phyloP scores from a whole-genome alignment of 2,329 filamentous ascomycete species.

The Exserohilum turcica region DNA sequence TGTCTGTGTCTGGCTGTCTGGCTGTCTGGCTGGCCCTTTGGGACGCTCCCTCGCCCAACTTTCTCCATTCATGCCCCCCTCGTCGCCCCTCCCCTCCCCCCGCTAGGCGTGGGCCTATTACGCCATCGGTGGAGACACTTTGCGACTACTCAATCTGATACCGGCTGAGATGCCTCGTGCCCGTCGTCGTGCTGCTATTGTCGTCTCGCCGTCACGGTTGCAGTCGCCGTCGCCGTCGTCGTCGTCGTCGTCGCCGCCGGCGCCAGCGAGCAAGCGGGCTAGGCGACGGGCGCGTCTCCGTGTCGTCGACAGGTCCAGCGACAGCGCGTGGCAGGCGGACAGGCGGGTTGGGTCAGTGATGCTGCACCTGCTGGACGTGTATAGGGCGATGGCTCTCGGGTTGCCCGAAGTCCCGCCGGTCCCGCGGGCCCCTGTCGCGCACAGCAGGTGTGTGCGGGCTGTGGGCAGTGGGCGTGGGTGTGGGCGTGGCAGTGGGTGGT shows the following conservation, averaged over 20 bases:
- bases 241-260: background rate
- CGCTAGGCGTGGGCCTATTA: slow-evolving; percentile 6
- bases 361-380: background rate
- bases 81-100: no score
- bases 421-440: slow-evolving; percentile 15
- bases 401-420: slow-evolving; percentile 16
- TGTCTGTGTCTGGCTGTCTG: no score
- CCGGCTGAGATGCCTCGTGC: slow-evolving; percentile 7
- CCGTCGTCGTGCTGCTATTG: background rate
- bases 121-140: slow-evolving; percentile 15
- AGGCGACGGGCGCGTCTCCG: background rate
- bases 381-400: slow-evolving; percentile 1
- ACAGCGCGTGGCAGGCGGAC: background rate
- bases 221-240: slow-evolving; percentile 2
- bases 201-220: background rate
- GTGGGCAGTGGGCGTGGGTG: no score
- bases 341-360: background rate
- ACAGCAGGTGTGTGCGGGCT: no score
- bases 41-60: slow-evolving; percentile 4
- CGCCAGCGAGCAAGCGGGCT: no score
- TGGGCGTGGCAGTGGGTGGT: no score
- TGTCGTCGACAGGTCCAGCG: background rate
- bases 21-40: background rate
- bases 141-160: slow-evolving; percentile 25
- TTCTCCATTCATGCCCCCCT: slow-evolving; percentile 12